A percentile compares a stretch with the other conserved stretches of the same genome.
Conservation (phyloP, 352 stramenopile species). For the Pythium brachiatum region DNA sequence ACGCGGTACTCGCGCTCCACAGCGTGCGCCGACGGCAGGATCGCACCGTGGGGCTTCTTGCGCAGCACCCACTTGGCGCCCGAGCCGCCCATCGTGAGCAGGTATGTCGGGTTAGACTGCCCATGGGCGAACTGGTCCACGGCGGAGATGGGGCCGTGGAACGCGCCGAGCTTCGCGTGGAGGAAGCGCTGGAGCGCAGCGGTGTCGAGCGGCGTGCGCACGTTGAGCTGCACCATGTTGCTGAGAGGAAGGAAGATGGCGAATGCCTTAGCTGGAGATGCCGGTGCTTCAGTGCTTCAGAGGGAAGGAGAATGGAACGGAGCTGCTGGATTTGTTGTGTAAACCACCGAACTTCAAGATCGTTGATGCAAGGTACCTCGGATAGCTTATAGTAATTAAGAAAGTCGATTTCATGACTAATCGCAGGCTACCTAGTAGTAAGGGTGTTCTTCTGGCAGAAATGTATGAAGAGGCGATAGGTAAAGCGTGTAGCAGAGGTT, state of each 20-base stretch:
- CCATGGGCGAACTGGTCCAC: constrained; percentile 84
- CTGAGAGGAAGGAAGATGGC: neutral
- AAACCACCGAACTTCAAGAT: constrained; percentile 21
- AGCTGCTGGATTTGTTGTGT: constrained; percentile 13
- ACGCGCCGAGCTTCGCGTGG: constrained; percentile 41
- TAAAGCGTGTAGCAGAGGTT: neutral
- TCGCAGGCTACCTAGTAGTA: neutral
- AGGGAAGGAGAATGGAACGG: neutral
- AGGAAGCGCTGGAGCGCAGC: constrained; percentile 47
- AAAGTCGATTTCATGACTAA: too few relatives aligned
- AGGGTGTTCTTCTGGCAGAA: too few relatives aligned
- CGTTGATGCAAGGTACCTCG: neutral
- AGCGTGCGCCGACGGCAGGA: constrained; percentile 77
- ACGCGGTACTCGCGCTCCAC: constrained; percentile 80
- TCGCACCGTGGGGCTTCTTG: constrained; percentile 80
- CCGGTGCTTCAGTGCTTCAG: neutral
- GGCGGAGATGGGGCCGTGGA: constrained; percentile 50
- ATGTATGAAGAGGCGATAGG: too few relatives aligned
- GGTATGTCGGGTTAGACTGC: constrained; percentile 88
- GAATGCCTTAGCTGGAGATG: neutral
- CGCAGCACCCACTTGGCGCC: constrained; percentile 71
- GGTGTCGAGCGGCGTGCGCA: constrained; percentile 56
- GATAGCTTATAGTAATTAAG: too few relatives aligned
- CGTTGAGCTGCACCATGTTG: constrained; percentile 47
- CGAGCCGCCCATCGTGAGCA: constrained; percentile 56